phyloP scores from a whole-genome alignment of 176 grass and related monocot genomes.

The Zea luxurians region DNA sequence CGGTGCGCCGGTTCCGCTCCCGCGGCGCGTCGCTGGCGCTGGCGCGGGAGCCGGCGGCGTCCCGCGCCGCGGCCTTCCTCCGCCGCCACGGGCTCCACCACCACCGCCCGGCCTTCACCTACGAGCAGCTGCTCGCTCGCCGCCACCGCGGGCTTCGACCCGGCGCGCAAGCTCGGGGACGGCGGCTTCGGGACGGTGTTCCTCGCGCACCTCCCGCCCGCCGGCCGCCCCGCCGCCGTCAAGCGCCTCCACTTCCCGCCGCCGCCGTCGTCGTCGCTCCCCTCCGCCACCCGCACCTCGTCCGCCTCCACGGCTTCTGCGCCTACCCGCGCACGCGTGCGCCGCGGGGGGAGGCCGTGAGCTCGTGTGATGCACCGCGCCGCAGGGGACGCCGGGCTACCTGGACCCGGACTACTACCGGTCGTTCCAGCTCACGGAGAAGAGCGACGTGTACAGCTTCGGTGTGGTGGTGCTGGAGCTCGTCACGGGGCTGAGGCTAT shows the following conservation, averaged over 20 bases:
- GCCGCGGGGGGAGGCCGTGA: constrained; percentile 56
- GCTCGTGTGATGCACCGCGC: constrained; percentile 85
- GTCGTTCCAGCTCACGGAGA: constrained; percentile 96
- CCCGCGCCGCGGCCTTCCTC: constrained; percentile 59
- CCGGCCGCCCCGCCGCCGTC: constrained; percentile 65
- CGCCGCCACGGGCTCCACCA: constrained; percentile 61
- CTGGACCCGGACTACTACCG: constrained; percentile 92
- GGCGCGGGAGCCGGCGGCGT: background rate
- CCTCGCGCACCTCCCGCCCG: constrained; percentile 56
- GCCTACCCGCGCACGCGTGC: constrained; percentile 77
- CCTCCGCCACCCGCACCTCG: constrained; percentile 79
- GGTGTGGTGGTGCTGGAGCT: constrained; percentile 92
- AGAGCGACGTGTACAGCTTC: constrained; percentile 98
- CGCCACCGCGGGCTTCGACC: constrained; percentile 72
- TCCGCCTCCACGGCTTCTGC: constrained; percentile 90
- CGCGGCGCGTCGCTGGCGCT: background rate
- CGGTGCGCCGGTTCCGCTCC: constrained; percentile 47
- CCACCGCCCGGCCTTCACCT: constrained; percentile 65
- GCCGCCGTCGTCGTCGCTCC: constrained; percentile 46
- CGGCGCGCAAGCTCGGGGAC: constrained; percentile 71
- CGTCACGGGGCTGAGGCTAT: constrained; percentile 76
- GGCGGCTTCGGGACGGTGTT: constrained; percentile 84
- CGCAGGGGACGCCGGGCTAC: constrained; percentile 93
- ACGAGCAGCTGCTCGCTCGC: constrained; percentile 67
- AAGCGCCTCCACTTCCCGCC: constrained; percentile 78